Evolutionary conservation across 148 eudicot species (phyloP), one percentile per base, ranked within the genome.

Genomic region (Persicaria tinctoria): DNA sequence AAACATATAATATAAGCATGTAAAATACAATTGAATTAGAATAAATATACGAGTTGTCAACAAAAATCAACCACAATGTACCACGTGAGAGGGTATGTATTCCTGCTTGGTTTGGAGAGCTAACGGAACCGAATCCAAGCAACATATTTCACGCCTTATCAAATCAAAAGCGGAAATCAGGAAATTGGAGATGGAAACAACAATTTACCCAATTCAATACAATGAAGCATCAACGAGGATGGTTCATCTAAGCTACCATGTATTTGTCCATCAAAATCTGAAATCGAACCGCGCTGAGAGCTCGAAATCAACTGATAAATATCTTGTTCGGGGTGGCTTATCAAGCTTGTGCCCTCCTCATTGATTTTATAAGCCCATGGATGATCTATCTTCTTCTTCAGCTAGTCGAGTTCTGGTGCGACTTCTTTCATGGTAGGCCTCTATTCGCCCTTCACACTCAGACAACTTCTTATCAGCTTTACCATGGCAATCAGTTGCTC

Each of bases 381-480:
- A 70, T 70, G 51, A 2, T 17, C 16, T 6, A 70, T 70, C 10
- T 46, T 13, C 51, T 70, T 70, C 73, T 45, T 70, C 3, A 70
- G 5, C 3, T 38, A 7, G 16, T 73, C 75, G 2, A 73, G 75
- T 17, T 73, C 59, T 10, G 51, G 6, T 23, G 75, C 75, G 3
- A 73, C 59, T 27, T 49, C 75, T 27, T 51, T 73, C 75, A 73
- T 73, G 3, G 45, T 73, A 8, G 75, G 75, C 45, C 60, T 51
- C 16, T 73, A n/a, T 20, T 73, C 17, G 3, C 75, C 27, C 9
- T 73, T 51, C 12, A 46, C 9, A 16, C 46, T 49, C 51, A 49
- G 20, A 16, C 75, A 73, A 8, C 60, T 2, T 46, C 32, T 73
- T 18, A 51, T 48, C 49, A 73, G 2, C 41, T 51, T 13, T 11